Evolutionary conservation across 176 grass and related monocot species (phyloP).

Genomic region (Hyparrhenia diplandra): DNA sequence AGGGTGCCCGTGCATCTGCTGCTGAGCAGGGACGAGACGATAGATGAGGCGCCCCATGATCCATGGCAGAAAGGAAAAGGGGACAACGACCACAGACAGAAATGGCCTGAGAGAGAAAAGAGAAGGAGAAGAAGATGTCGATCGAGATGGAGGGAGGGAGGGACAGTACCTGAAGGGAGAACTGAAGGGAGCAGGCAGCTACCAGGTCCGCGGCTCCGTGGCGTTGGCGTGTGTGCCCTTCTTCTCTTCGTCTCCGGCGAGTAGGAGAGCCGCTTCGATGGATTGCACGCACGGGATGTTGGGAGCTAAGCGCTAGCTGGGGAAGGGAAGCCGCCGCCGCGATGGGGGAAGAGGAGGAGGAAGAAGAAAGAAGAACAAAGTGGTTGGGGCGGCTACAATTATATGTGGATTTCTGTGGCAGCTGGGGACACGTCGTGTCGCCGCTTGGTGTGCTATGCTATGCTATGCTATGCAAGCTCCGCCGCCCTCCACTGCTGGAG

Average conservation of each 20-base stretch:
- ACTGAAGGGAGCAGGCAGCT: background rate
- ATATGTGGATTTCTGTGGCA: background rate
- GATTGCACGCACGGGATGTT: background rate
- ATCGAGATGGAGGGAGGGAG: too few relatives aligned
- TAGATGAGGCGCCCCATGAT: too few relatives aligned
- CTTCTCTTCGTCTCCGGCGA: background rate
- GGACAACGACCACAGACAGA: background rate
- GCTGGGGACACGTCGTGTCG: background rate
- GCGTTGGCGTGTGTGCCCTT: background rate
- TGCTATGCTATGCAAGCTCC: background rate
- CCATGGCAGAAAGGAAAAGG: too few relatives aligned
- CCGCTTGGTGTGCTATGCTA: background rate
- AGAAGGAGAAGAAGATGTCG: background rate
- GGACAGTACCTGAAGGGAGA: background rate
- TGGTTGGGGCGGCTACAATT: slow-evolving; percentile 22
- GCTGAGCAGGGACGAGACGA: too few relatives aligned
- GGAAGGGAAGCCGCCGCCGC: too few relatives aligned
- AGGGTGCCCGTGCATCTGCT: background rate
- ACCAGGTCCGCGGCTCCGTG: background rate
- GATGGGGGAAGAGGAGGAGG: too few relatives aligned
- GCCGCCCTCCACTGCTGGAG: background rate
- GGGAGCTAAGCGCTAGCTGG: background rate
- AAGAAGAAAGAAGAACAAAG: background rate
- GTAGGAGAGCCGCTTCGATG: background rate
- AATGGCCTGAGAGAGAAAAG: too few relatives aligned